phyloP scores from a whole-genome alignment of 2,329 filamentous ascomycete genomes.

The Neurospora sp. region DNA sequence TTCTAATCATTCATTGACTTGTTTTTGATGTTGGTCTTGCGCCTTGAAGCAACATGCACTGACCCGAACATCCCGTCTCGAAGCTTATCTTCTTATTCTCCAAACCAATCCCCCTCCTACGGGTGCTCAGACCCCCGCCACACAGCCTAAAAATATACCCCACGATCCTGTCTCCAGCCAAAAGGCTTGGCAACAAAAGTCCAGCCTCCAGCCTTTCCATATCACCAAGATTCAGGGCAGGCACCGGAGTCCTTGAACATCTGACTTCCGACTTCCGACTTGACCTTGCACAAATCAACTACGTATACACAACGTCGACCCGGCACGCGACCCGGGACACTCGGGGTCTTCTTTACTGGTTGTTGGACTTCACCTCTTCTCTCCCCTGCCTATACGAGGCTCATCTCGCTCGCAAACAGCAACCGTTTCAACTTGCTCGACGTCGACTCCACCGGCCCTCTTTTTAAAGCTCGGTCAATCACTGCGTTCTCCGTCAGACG shows the following conservation, averaged over 20 bases:
- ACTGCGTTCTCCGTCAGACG: neutral
- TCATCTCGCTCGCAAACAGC: neutral
- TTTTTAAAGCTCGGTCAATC: neutral
- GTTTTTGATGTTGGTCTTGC: neutral
- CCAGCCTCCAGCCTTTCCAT: neutral
- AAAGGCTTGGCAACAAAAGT: neutral
- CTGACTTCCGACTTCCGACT: neutral
- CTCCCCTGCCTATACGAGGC: neutral
- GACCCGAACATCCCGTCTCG: neutral
- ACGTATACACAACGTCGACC: neutral
- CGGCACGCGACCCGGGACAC: neutral
- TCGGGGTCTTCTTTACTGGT: neutral
- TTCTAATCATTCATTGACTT: neutral
- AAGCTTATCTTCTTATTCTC: neutral
- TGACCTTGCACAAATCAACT: neutral
- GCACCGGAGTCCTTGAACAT: neutral
- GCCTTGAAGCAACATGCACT: neutral
- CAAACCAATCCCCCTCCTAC: neutral
- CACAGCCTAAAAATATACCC: neutral
- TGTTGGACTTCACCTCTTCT: neutral
- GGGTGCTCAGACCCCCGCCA: neutral
- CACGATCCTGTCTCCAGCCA: neutral
- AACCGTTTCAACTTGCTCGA: neutral
- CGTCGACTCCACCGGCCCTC: neutral
- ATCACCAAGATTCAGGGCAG: neutral